Evolutionary conservation across 768 basidiomycete species (phyloP), one percentile per base, ranked within the genome.

Genomic region (Coprinopsis marcescibilis): DNA sequence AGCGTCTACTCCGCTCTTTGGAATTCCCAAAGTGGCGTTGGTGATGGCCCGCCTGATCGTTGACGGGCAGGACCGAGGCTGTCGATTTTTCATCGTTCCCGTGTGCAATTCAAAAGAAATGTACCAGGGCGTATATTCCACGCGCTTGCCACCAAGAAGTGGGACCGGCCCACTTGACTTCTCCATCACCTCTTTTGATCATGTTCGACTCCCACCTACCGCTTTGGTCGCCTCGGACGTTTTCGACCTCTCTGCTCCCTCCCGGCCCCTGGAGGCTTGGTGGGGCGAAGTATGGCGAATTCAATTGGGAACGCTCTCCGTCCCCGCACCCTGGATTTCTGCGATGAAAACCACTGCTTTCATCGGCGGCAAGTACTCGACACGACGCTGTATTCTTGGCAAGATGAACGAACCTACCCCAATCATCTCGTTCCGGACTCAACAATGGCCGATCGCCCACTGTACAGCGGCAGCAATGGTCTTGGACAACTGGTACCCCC

Each of bases 391-490:
- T 34, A 60, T 82, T 29, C 64, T 69, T 15, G 77, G 76, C 4
- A 71, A 72, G 51, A 59, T 57, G 4, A 56, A 62, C 12, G 43
- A 60, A 12, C 72, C 70, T 14, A 61, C 72, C 2, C 78, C 78
- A 0, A 81, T 84, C 55, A 69, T 82, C 45, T 61, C 72, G 4
- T 84, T 84, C 65, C 71, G 80, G 20, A 83, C 82, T 0, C 82
- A 84, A 51, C 78, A 83, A 44, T 73, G 72, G 68, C 78, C 82
- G 2, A 65, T 84, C 30, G 57, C 75, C 32, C 70, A 76, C 29
- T 75, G 77, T 3, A 67, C 73, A 2, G 73, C 81, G 1, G 72
- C 72, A 15, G 69, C 69, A 4, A 66, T 73, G 57, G 77, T 83
- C 23, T 62, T 81, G 60, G 66, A 66, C 36, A 70, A 65, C 25